Evolutionary conservation across 2,329 filamentous ascomycete genomes (phyloP).

Genomic region (Trichoderma sp.): DNA sequence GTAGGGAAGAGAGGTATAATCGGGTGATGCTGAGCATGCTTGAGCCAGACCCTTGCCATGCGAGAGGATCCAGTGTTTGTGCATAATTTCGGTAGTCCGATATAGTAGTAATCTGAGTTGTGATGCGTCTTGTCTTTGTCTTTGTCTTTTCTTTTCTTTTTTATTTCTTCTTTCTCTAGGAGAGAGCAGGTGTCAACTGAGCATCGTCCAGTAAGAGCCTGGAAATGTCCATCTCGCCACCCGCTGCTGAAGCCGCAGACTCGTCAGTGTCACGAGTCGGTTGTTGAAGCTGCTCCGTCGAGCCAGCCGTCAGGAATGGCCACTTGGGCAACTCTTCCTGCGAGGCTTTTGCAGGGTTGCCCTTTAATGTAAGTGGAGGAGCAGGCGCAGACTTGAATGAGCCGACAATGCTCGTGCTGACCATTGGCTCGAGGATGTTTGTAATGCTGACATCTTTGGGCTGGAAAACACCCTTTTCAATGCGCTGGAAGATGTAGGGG

Average conservation of each 20-base stretch:
- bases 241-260: constrained; percentile 42
- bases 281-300: constrained; percentile 29
- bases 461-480: constrained; percentile 56
- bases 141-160: not conserved
- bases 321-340: constrained; percentile 52
- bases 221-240: constrained; percentile 64
- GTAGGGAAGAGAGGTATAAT: not conserved
- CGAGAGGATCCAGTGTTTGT: not conserved
- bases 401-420: constrained; percentile 52
- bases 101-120: not conserved
- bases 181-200: constrained; percentile 27
- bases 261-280: constrained; percentile 49
- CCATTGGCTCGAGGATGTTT: constrained; percentile 52
- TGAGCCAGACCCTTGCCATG: not conserved
- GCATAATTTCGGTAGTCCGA: not conserved
- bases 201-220: constrained; percentile 59
- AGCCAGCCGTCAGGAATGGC: constrained; percentile 40
- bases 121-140: not conserved
- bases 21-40: not conserved
- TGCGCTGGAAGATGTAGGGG: constrained; percentile 56
- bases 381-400: constrained; percentile 40
- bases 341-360: constrained; percentile 41
- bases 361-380: constrained; percentile 40
- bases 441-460: constrained; percentile 43
- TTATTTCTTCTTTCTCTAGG: not conserved